Base-by-base conservation (phyloP, 2,329 filamentous ascomycete species). In the Trichoderma sp. region DNA sequence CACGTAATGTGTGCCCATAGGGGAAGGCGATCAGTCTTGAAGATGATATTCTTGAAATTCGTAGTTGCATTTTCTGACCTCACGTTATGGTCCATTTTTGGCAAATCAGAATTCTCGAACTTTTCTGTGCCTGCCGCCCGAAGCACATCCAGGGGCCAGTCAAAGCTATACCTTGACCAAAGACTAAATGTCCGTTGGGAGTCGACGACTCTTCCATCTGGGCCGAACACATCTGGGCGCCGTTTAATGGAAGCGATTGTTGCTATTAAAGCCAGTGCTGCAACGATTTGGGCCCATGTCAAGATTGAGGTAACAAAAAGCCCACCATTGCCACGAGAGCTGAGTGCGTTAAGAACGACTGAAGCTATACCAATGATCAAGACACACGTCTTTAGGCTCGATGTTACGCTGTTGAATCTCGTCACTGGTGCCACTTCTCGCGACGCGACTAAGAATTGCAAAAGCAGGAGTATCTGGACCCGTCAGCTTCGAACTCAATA, bases 1-100 rank as follows among this genome's bases (percentile, higher is more conserved):
- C 61, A 64, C 6, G 34, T 56, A 17, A 64, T 64, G n/a, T 64
- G 61, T 8, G 61, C 61, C 61, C 61, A 64, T 10, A 64, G 50
- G 19, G 61, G 61, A 6, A 64, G 61, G 22, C 25, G 32, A 19
- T 64, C 50, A 2, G 10, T 4, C 50, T 54, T 54, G 61, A 64
- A 64, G 9, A 64, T 64, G n/a, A 64, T 64, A 10, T 52, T n/a
- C 50, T 64, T 64, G 27, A 64, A 64, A 50, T 25, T 34, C 10
- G 50, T 50, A 4, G 61, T 64, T 5, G 61, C 50, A n/a, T 64
- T 64, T 52, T 56, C 61, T 25, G 61, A 42, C 34, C 61, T 45
- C 17, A 35, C 37, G 19, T 6, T 19, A 17, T 64, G 50, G 15
- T 64, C 50, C 61, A 64, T 64, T 22, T 50, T 13, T 5, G 61